phyloP scores from a whole-genome alignment of 1,284 basidiomycete species.

The Boletus semigastroideus region DNA sequence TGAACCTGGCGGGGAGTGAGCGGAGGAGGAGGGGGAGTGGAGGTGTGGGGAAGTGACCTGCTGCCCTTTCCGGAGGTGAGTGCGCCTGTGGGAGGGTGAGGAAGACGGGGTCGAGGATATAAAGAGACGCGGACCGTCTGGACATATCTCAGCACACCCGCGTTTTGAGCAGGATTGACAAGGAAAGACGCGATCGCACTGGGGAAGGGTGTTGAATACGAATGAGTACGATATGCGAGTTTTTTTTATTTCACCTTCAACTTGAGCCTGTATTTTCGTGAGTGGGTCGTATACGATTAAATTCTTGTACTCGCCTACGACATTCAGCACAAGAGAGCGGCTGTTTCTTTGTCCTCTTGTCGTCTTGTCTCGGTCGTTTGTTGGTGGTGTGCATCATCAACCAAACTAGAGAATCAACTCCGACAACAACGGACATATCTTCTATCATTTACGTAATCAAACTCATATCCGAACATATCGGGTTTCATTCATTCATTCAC shows the following conservation, averaged over 20 bases:
- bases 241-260: constrained; percentile 48
- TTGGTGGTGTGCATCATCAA: constrained; percentile 20
- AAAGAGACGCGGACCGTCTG: constrained; percentile 50
- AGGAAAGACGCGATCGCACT: constrained; percentile 61
- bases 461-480: constrained; percentile 14
- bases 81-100: constrained; percentile 47
- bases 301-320: constrained; percentile 41
- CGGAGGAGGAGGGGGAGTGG: neutral
- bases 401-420: constrained; percentile 22
- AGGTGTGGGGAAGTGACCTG: constrained; percentile 36
- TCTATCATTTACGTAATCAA: constrained; percentile 29
- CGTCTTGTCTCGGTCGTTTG: constrained; percentile 30
- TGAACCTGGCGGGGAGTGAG: constrained; percentile 45
- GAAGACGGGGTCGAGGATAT: fast-evolving
- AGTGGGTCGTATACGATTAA: no score
- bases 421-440: constrained; percentile 32
- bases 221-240: constrained; percentile 34
- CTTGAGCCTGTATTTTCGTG: neutral
- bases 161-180: constrained; percentile 59
- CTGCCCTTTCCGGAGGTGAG: constrained; percentile 76
- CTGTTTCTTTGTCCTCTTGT: constrained; percentile 37
- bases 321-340: constrained; percentile 60
- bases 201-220: neutral
- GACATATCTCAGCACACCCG: constrained; percentile 65
- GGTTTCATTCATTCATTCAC: neutral